Base-by-base conservation (phyloP, 1,139 yeast species). In the Starmera stellimalicola region DNA sequence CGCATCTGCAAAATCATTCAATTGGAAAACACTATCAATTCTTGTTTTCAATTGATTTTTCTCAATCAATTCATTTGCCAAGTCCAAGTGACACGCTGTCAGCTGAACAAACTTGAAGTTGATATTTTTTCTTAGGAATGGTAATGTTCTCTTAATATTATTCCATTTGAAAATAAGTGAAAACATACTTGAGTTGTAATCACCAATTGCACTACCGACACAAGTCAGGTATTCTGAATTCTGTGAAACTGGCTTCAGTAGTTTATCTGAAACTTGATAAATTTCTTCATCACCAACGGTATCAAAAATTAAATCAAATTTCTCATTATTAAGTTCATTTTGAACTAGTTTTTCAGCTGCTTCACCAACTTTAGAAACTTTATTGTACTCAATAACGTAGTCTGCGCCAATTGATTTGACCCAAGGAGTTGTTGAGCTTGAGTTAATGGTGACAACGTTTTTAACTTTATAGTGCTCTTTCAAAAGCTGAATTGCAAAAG, bases 81-180 rank as follows among this genome's bases (percentile, higher is more conserved):
- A 56, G 39, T 44, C 60, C 56, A 47, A 57, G 40, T 47, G 57
- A 22, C 39, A 52, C 31, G 31, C 46, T 26, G 41, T 38, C 9
- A 45, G 37, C 11, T 48, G 40, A 17, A 47, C 42, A 14, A 58
- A 34, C 4, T 51, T 50, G 29, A 60, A 66, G 35, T 57, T 55
- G 37, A 51, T 64, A 41, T 47, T 48, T 7, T n/a, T 14, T 46
- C 43, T 51, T 54, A 41, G 55, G 37, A 58, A 63, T 3, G 94
- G 88, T 51, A 84, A 79, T 27, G 82, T 60, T 28, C 94, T 60
- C 7, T 58, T 50, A 10, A 80, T 27, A n/a, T 79, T 27, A 25
- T 36, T n/a, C 24, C 18, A 40, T 26, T 39, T 16, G 15, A 31
- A 36, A 28, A 26, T 8, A 35, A 14, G 17, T 10, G n/a, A 35